Percentiles rank a stretch among this genome's conserved stretches.
Conservation (phyloP, 1,284 basidiomycete genomes). For the Dichomitus squalens region DNA sequence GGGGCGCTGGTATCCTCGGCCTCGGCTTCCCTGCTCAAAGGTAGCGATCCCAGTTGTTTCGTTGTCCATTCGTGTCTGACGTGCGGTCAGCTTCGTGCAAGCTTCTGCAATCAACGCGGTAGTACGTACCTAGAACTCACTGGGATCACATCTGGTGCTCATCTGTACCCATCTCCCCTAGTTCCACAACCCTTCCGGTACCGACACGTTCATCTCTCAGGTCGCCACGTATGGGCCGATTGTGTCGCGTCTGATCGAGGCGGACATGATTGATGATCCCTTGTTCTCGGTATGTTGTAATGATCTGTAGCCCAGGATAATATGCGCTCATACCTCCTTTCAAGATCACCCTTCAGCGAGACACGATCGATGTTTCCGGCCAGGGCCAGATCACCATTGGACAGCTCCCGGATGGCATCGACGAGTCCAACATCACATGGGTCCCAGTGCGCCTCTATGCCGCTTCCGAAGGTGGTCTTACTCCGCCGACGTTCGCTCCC, state of each 20-base stretch:
- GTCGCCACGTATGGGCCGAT: slow-evolving; percentile 46
- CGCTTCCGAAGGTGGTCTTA: slow-evolving; percentile 38
- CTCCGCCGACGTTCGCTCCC: slow-evolving; percentile 37
- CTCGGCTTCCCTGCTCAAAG: slow-evolving; percentile 41
- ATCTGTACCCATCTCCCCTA: slow-evolving; percentile 5
- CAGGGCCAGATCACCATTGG: slow-evolving; percentile 44
- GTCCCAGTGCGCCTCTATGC: slow-evolving; percentile 44
- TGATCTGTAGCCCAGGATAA: neutral
- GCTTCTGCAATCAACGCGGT: slow-evolving; percentile 37
- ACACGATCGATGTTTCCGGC: slow-evolving; percentile 40
- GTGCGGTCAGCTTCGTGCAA: slow-evolving; percentile 40
- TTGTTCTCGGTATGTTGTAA: slow-evolving; percentile 41
- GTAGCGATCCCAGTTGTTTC: slow-evolving; percentile 17
- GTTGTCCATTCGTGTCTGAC: neutral
- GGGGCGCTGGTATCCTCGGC: slow-evolving; percentile 42
- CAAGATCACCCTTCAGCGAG: slow-evolving; percentile 42
- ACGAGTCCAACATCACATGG: slow-evolving; percentile 45
- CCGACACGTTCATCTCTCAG: slow-evolving; percentile 44
- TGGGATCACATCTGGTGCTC: neutral
- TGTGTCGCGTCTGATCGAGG: slow-evolving; percentile 46
- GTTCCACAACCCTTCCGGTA: slow-evolving; percentile 32
- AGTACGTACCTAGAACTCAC: slow-evolving; percentile 21
- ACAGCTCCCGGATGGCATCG: slow-evolving; percentile 40
- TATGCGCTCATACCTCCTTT: neutral
- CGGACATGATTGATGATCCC: slow-evolving; percentile 44